phyloP scores from a whole-genome alignment of 78 protist species.

The Polysphondylium violaceum region DNA sequence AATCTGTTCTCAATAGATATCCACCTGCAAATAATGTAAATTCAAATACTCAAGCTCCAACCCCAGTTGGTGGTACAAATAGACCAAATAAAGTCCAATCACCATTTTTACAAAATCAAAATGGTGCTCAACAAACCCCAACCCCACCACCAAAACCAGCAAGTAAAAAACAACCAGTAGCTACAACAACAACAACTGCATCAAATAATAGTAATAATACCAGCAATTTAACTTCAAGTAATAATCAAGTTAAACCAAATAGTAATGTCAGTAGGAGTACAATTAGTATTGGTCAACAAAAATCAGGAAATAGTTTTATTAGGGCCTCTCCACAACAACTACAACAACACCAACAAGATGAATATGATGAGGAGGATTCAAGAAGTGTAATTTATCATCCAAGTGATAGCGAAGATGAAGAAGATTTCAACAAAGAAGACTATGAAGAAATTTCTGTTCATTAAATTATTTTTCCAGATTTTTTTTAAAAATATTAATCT shows the following conservation, averaged over 20 bases:
- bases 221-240: neutral
- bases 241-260: constrained; percentile 20
- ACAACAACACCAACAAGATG: constrained; percentile 7
- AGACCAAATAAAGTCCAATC: constrained; percentile 1
- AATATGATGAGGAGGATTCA: constrained; percentile 11
- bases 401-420: constrained; percentile 1
- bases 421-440: constrained; percentile 51
- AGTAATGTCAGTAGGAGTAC: constrained; percentile 2
- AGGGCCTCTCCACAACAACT: neutral
- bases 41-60: neutral
- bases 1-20: constrained; percentile 29
- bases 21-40: constrained; percentile 16
- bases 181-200: neutral
- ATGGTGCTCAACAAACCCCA: neutral
- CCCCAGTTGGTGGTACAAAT: neutral
- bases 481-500: neutral
- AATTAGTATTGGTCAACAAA: constrained; percentile 64
- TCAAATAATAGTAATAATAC: neutral
- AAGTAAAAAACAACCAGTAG: neutral
- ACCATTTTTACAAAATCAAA: constrained; percentile 22
- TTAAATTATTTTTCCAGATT: neutral
- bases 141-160: neutral
- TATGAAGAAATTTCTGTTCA: constrained; percentile 24
- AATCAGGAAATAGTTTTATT: neutral
- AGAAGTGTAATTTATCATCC: constrained; percentile 25